Base-by-base conservation (phyloP, 2,329 filamentous ascomycete genomes). In the Arachnopeziza araneosa region DNA sequence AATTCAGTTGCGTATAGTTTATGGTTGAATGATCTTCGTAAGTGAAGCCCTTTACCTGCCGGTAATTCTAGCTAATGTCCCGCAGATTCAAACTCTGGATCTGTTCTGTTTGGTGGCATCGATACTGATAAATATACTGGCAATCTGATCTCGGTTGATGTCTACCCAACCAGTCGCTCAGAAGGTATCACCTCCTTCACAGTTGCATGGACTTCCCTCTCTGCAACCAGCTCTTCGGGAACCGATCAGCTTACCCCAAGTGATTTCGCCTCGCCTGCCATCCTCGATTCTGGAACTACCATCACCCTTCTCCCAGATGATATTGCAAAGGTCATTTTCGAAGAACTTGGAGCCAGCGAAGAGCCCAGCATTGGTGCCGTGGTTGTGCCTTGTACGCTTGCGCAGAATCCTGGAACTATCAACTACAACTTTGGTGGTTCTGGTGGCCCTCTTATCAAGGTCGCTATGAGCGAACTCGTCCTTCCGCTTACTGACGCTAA, bases 221-320 rank as follows among this genome's bases (percentile, higher is more conserved):
- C 67, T 17, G 70, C 68, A 22, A 68, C 67, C 50, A 66, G 61
- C 55, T 67, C 66, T 30, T 68, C 69, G 8, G 83, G 83, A 12
- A 76, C 71, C 55, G 69, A 71, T 58, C 62, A 67, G 32, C 59
- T 73, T 26, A 72, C 70, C 5, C 55, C 68, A 3, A 23, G 59
- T 10, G 65, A 67, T 60, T 75, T 74, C 49, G 73, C 85, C 0
- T 71, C 77, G 9, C 72, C 78, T 26, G 78, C 83, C 30, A 79
- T 86, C 55, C 78, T 89, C 24, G 86, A 89, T 73, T 86, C 83
- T 17, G 88, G 88, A 59, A 87, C 83, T 63, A 88, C 84, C 50
- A 75, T 89, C 58, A 87, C 83, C 71, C 84, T 87, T 63, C 79
- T 91, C 1, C 88, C 88, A 2, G 75, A 82, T 61, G 69, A 76